These are phyloP conservation scores for Delphinella strobiligena DNA, from an alignment of 2,329 filamentous ascomycete species.

Conservation along the genomic window DNA sequence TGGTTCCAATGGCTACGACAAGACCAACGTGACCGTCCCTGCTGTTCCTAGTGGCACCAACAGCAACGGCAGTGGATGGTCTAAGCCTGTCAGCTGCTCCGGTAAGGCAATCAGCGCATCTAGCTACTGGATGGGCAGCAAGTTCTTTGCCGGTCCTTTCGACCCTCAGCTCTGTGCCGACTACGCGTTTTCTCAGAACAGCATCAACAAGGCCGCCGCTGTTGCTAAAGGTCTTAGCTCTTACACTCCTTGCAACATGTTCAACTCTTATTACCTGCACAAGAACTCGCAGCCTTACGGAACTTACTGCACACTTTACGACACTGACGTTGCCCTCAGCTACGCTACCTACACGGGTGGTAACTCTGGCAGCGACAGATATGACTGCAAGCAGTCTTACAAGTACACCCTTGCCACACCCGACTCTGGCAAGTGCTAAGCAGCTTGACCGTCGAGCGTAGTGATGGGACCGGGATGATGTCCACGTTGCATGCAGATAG, in stretches of 20 bases:
- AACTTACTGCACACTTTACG: constrained; percentile 20
- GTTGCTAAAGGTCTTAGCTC: constrained; percentile 9
- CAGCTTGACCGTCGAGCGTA: background rate
- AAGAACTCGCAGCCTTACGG: constrained; percentile 16
- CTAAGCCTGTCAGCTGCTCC: constrained; percentile 13
- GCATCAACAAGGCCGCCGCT: constrained; percentile 13
- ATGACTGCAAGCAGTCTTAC: constrained; percentile 12
- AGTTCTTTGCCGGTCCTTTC: constrained; percentile 22
- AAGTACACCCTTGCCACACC: constrained; percentile 9
- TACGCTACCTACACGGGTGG: constrained; percentile 12
- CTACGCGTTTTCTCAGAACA: constrained; percentile 8
- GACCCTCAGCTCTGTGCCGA: constrained; percentile 18
- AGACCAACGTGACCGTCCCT: constrained; percentile 14
- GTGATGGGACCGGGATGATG: background rate
- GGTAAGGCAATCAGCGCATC: constrained; percentile 10
- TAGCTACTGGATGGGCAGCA: constrained; percentile 14
- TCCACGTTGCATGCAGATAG: background rate
- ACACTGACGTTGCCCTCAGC: constrained; percentile 8
- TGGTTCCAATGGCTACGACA: constrained; percentile 18
- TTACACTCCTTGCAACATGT: constrained; percentile 17
- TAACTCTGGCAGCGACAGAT: constrained; percentile 11
- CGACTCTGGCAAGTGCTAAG: constrained; percentile 8
- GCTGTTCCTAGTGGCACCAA: constrained; percentile 9
- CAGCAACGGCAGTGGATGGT: constrained; percentile 18
- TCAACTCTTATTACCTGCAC: constrained; percentile 19